Conservation (phyloP, 116 monocot species). For the Cymodocea nodosa region DNA sequence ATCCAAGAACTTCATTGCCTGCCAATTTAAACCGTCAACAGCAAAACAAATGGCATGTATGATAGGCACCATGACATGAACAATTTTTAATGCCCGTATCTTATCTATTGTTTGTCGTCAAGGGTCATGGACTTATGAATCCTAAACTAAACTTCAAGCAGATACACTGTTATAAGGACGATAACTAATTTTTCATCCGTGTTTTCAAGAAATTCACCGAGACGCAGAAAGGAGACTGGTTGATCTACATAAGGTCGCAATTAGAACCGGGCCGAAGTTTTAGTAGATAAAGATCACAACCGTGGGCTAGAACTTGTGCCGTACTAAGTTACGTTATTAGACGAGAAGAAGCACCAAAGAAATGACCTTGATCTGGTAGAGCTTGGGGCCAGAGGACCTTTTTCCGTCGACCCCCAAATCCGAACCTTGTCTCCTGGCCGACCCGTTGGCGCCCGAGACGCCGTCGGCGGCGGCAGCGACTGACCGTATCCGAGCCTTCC, state of each 20-base stretch:
- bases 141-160: background rate
- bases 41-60: background rate
- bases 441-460: background rate
- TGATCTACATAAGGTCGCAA: too few relatives aligned
- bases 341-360: background rate
- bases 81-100: background rate
- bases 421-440: background rate
- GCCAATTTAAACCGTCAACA: constrained; percentile 6
- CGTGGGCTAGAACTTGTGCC: too few relatives aligned
- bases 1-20: constrained; percentile 76
- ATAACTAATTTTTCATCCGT: background rate
- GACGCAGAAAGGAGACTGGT: too few relatives aligned
- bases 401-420: background rate
- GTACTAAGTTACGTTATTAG: background rate
- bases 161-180: background rate
- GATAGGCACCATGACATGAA: background rate
- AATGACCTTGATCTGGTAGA: constrained; percentile 72
- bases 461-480: constrained; percentile 11
- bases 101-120: background rate
- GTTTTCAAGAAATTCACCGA: too few relatives aligned
- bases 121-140: background rate
- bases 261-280: too few relatives aligned
- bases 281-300: too few relatives aligned
- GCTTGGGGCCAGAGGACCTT: constrained; percentile 33
- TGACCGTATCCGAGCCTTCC: constrained; percentile 58